Percentiles rank a stretch among this genome's conserved stretches.
Evolutionary conservation across 2,329 filamentous ascomycete species (phyloP).

Genomic region (Colletotrichum paranaense): DNA sequence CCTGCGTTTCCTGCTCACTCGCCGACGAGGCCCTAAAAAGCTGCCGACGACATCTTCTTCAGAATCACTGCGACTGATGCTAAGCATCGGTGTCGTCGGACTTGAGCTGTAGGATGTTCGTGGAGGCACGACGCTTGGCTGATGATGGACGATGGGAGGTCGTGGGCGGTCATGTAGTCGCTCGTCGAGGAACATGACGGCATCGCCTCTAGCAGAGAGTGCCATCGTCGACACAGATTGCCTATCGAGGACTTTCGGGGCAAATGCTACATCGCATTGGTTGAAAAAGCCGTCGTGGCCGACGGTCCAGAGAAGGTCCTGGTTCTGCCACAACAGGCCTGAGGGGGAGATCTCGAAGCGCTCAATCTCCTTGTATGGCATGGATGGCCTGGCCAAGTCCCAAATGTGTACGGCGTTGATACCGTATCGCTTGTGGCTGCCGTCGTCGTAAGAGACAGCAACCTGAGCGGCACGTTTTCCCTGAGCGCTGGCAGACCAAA

Average conservation of each 20-base stretch:
- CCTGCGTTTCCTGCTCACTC: constrained; percentile 53
- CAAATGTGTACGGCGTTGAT: constrained; percentile 72
- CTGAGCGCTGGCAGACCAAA: constrained; percentile 73
- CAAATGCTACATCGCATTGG: constrained; percentile 74
- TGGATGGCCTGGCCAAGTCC: constrained; percentile 74
- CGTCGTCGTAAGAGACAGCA: constrained; percentile 71
- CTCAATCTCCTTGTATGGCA: constrained; percentile 75
- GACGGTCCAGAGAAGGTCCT: constrained; percentile 74
- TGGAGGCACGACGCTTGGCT: constrained; percentile 45
- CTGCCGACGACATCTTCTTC: constrained; percentile 73
- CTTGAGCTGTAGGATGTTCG: constrained; percentile 60
- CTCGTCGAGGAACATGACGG: constrained; percentile 72
- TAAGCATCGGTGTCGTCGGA: constrained; percentile 61
- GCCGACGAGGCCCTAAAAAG: constrained; percentile 64
- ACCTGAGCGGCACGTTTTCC: constrained; percentile 71
- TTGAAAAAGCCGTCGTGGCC: constrained; percentile 71
- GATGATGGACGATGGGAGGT: constrained; percentile 48
- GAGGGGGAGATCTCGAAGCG: constrained; percentile 68
- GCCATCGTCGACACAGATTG: constrained; percentile 70
- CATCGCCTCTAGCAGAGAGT: constrained; percentile 70
- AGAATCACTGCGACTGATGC: constrained; percentile 71
- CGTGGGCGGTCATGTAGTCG: constrained; percentile 59
- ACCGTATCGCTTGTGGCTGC: constrained; percentile 63
- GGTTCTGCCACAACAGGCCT: constrained; percentile 71
- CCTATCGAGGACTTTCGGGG: constrained; percentile 71